Evolutionary conservation across 1,139 yeast species (phyloP), one percentile per base, ranked within the genome.

Genomic region (Tardiomyces depauwii): DNA sequence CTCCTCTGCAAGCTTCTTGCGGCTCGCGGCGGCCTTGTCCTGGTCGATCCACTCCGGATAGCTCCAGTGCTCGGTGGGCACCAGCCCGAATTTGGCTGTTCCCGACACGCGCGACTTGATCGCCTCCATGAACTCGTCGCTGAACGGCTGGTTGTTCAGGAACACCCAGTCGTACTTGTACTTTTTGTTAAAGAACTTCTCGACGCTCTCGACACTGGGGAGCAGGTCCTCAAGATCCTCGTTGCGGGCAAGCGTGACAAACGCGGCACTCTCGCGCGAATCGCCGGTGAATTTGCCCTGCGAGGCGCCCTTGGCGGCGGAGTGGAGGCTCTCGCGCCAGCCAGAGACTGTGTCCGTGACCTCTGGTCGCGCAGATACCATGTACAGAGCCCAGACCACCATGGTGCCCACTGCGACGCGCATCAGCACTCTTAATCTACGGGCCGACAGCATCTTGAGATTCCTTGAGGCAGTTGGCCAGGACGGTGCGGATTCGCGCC

Each of bases 121-220:
- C 0, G 70, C 65, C 1, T 55, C 54, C 55, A 76, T 77, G 62
- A 89, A 88, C 30, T 78, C 76, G 1, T 75, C 75, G 13, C 72
- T 70, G 56, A 88, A 88, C 14, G 78, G 80, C 50, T 77, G 84
- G 60, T 89, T 86, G 61, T 88, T 89, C 39, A 89, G 63, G 54
- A 89, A 85, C 1, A 85, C 81, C 80, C 93, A 89, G 0, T 95
- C 96, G 61, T 89, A 89, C 53, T 82, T 74, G 62, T 73, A 89
- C 91, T 95, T 86, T 53, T 87, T 86, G 61, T 89, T 89, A 66
- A 87, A 89, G 57, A 83, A 91, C 25, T 85, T 70, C 60, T 89
- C 96, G 44, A 89, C 62, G 2, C 88, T 78, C 18, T 70, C 65
- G 73, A 88, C 78, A 2, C 91, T 80, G 45, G 72, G 68, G 2